Evolutionary conservation across 371 early-diverging fungal species (phyloP).

Genomic region (Actinomortierella ambigua): DNA sequence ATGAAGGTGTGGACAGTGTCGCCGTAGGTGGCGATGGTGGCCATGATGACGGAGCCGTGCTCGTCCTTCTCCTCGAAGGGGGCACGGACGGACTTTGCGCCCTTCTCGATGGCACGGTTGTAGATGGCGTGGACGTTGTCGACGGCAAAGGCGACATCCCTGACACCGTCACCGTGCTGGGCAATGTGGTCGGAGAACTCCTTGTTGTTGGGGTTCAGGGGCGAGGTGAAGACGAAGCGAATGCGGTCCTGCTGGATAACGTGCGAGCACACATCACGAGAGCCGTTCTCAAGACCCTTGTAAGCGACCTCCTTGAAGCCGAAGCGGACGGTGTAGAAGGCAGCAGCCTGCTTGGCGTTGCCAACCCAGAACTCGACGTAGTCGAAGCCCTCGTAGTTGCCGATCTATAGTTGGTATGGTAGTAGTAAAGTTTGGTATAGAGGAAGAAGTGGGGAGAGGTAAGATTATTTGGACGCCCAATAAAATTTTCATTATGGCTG

Average conservation of each 20-base stretch:
- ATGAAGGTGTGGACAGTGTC: conserved; percentile 95
- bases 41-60: conserved; percentile 88
- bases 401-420: conserved; percentile 10
- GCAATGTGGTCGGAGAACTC: conserved; percentile 77
- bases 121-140: conserved; percentile 85
- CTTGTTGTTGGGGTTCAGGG: conserved; percentile 85
- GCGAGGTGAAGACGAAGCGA: conserved; percentile 89
- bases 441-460: background rate
- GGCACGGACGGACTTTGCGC: conserved; percentile 84
- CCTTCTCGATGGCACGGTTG: conserved; percentile 82
- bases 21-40: conserved; percentile 90
- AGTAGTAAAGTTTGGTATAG: too few species aligned
- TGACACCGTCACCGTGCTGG: conserved; percentile 93
- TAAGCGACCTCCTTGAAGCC: conserved; percentile 94
- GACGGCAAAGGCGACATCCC: conserved; percentile 94
- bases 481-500: too few species aligned
- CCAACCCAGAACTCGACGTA: conserved; percentile 89
- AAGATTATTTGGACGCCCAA: too few species aligned
- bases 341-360: conserved; percentile 94
- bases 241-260: conserved; percentile 84
- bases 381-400: conserved; percentile 59
- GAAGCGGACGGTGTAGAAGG: conserved; percentile 85
- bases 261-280: conserved; percentile 86
- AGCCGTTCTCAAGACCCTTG: conserved; percentile 94
- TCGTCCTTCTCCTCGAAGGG: conserved; percentile 86